Conservation (phyloP, 306 rosid species). For the Acacia confusa region DNA sequence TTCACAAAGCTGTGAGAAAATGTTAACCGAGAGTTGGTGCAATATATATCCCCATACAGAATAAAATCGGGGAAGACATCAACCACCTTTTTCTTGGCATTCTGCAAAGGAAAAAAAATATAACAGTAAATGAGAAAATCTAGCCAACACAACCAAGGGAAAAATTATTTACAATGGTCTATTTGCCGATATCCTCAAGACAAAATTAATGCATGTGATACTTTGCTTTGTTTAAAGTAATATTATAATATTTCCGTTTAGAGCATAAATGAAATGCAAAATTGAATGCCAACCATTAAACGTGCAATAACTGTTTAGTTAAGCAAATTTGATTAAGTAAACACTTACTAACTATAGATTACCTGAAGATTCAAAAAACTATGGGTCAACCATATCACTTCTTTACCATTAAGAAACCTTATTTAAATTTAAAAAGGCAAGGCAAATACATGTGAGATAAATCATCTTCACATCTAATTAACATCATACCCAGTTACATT, state of each 20-base stretch:
- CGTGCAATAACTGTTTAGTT: conserved; percentile 10
- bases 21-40: conserved; percentile 42
- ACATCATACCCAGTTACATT: not conserved
- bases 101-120: conserved; percentile 45
- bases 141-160: not conserved
- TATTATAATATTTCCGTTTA: not conserved
- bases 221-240: not conserved
- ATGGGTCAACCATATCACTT: not conserved
- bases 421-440: not conserved
- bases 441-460: not conserved
- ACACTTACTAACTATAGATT: conserved; percentile 1
- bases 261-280: conserved; percentile 7
- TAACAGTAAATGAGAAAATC: conserved; percentile 4
- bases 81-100: conserved; percentile 39
- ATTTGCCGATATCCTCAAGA: not conserved
- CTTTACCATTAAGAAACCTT: not conserved
- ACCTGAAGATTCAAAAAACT: not conserved
- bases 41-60: conserved; percentile 42
- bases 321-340: conserved; percentile 13
- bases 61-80: conserved; percentile 52
- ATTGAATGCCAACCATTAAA: conserved; percentile 11
- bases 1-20: conserved; percentile 53
- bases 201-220: conserved; percentile 6
- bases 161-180: not conserved
- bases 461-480: not conserved